Percentiles rank a stretch among this genome's conserved stretches.
phyloP scores from a whole-genome alignment of 176 grass and related monocot genomes.

The Cymbopogon citratus region DNA sequence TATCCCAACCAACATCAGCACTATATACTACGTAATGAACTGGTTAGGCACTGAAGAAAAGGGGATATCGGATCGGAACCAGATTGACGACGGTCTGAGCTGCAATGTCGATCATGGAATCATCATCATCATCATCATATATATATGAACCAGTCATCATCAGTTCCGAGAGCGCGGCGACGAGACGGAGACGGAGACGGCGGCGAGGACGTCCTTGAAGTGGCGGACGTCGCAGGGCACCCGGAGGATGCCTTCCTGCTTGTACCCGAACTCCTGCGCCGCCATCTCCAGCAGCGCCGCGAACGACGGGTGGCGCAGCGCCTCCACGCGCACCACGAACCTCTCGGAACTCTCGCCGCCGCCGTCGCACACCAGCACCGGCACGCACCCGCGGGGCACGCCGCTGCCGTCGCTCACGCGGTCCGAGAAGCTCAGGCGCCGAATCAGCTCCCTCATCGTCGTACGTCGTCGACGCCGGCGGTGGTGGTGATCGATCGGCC shows the following conservation, averaged over 20 bases:
- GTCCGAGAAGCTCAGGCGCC: constrained; percentile 46
- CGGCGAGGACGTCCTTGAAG: constrained; percentile 42
- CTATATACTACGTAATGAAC: not conserved
- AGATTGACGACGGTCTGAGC: not conserved
- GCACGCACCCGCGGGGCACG: constrained; percentile 62
- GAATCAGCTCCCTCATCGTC: constrained; percentile 43
- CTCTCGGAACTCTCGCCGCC: constrained; percentile 27
- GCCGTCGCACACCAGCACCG: constrained; percentile 48
- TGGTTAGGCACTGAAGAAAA: not conserved
- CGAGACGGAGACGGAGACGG: not conserved
- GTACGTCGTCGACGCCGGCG: not conserved
- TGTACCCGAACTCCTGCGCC: constrained; percentile 68
- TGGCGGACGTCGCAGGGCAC: constrained; percentile 51
- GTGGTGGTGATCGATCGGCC: not conserved
- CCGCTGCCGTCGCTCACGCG: constrained; percentile 8
- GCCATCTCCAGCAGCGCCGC: constrained; percentile 48
- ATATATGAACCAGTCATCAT: not conserved
- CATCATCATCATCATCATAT: not conserved
- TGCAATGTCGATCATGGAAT: not conserved
- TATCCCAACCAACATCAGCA: not conserved
- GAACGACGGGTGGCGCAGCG: constrained; percentile 56
- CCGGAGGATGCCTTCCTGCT: constrained; percentile 60
- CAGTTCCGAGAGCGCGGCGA: not conserved
- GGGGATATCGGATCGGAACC: not conserved
- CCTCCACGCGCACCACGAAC: constrained; percentile 57